Evolutionary conservation across 2,329 filamentous ascomycete genomes (phyloP), one percentile per base, ranked within the genome.

Genomic region (Thermothelomyces thermophilus): DNA sequence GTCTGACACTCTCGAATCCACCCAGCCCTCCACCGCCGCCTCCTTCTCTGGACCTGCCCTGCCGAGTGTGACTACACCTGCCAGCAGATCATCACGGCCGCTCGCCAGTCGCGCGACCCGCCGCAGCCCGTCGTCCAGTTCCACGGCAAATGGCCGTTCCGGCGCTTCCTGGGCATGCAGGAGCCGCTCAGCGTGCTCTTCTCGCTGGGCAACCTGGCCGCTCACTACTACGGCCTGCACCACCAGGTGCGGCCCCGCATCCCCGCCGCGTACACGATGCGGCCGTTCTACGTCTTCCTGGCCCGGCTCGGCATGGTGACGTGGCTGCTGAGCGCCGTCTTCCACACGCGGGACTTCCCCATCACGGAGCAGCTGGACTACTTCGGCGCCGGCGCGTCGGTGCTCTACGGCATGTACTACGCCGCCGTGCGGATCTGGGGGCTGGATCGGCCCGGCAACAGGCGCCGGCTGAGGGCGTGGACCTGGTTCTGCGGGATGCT

Each of bases 101-200:
- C 72, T 51, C 88, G 91, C 56, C 70, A 90, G 57, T 72, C 79
- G 22, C 73, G 78, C 55, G 77, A 81, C 53, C 49, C 53, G 0
- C 58, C 60, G 1, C 79, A 81, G 26, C 78, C 83, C 10, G 69
- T 96, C 43, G 84, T 91, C 50, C 93, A 98, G 71, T 98, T 90
- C 74, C 90, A 98, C 72, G 93, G 93, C 28, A 98, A 98, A 78
- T 98, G 93, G 93, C 93, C 93, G 34, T 98, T 98, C 71, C 76
- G 84, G 67, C 87, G 93, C 58, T 78, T 96, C 63, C 70, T 94
- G 47, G 93, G 93, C 66, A 86, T 95, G 73, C 93, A 98, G 71
- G 93, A 98, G 72, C 90, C 91, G 52, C 89, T 90, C 67, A 90
- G 84, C 44, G 91, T 97, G 58, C 74, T 96, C 63, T 98, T 96